Evolutionary conservation across 2,329 filamentous ascomycete genomes (phyloP).

Genomic region (Didymella arachidicola): DNA sequence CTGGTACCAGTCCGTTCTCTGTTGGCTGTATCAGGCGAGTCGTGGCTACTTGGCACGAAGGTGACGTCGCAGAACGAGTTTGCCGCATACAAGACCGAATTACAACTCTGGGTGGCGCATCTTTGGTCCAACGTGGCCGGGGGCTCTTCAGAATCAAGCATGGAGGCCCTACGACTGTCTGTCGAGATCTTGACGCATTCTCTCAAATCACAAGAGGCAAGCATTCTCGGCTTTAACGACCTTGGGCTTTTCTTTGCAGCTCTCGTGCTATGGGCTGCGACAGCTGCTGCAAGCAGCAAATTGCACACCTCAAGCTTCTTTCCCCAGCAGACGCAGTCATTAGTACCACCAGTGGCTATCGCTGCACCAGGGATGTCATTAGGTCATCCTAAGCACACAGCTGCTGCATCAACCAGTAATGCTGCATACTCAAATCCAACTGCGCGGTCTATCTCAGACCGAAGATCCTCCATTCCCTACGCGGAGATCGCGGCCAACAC

Average conservation of each 20-base stretch:
- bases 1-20: constrained; percentile 53
- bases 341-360: neutral
- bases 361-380: neutral
- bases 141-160: constrained; percentile 21
- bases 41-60: constrained; percentile 57
- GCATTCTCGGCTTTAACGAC: constrained; percentile 37
- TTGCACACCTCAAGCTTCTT: constrained; percentile 9
- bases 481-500: constrained; percentile 33
- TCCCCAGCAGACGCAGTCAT: neutral
- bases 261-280: constrained; percentile 48
- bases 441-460: constrained; percentile 5
- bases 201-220: constrained; percentile 32
- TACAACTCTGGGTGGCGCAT: constrained; percentile 49
- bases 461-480: constrained; percentile 19
- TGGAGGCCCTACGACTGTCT: constrained; percentile 34
- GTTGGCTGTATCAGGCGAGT: constrained; percentile 55
- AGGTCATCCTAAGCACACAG: neutral
- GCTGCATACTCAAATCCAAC: neutral
- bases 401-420: neutral
- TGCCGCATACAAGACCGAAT: constrained; percentile 38
- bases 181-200: constrained; percentile 22
- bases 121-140: constrained; percentile 32
- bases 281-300: constrained; percentile 37
- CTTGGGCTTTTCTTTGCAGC: constrained; percentile 48
- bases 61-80: constrained; percentile 47